phyloP scores from a whole-genome alignment of 345 rosid genomes.

The Stellera chamaejasme region DNA sequence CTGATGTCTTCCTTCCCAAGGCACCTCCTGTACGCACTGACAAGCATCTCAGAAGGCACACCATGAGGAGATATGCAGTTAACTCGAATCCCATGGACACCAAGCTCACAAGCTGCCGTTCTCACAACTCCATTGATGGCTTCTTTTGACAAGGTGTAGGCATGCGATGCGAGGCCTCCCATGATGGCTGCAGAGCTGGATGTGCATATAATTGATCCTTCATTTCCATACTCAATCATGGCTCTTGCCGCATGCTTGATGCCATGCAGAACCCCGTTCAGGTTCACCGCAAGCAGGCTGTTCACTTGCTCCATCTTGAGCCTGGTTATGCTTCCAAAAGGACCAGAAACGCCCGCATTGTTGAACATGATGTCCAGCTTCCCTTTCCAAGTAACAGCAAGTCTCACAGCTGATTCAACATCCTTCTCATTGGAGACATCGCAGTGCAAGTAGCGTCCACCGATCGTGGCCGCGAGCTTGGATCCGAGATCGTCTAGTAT shows the following conservation, averaged over 20 bases:
- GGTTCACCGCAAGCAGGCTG: conserved; percentile 42
- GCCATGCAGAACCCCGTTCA: conserved; percentile 58
- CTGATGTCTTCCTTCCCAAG: conserved; percentile 35
- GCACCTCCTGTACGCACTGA: conserved; percentile 34
- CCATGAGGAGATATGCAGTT: conserved; percentile 89
- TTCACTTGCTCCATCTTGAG: conserved; percentile 40
- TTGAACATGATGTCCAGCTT: conserved; percentile 31
- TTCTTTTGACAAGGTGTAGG: conserved; percentile 59
- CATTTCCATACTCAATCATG: conserved; percentile 46
- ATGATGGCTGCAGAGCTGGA: conserved; percentile 71
- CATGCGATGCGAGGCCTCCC: conserved; percentile 79
- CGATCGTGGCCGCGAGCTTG: conserved; percentile 41
- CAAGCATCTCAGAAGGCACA: conserved; percentile 79
- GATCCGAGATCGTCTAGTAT: conserved; percentile 52
- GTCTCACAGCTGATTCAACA: conserved; percentile 48
- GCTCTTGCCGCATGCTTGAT: conserved; percentile 73
- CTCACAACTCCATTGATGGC: conserved; percentile 53
- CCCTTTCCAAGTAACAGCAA: conserved; percentile 57
- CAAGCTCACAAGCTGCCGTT: conserved; percentile 68
- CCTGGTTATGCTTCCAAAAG: conserved; percentile 47
- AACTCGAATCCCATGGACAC: conserved; percentile 60
- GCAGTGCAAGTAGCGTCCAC: conserved; percentile 63
- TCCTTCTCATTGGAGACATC: conserved; percentile 59
- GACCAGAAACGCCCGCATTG: conserved; percentile 42
- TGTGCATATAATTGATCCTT: conserved; percentile 68